Evolutionary conservation across 352 stramenopile species (phyloP).

Genomic region (Phytophthora fragariaefolia): DNA sequence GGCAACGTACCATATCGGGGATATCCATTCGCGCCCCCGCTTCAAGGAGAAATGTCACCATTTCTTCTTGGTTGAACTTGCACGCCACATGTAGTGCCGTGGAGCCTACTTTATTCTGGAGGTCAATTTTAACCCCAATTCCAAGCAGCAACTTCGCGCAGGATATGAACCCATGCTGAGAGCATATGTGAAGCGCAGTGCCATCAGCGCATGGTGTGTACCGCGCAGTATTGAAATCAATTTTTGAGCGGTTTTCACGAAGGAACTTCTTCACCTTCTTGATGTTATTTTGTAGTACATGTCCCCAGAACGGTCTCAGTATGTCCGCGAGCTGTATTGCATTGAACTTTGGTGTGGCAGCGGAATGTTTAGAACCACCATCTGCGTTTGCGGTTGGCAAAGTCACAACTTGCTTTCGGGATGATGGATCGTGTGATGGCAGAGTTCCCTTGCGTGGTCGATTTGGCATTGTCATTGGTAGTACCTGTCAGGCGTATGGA

Average conservation of each 20-base stretch:
- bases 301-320: constrained; percentile 61
- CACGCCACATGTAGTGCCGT: constrained; percentile 66
- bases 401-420: constrained; percentile 1
- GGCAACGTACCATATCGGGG: constrained; percentile 50
- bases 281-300: constrained; percentile 56
- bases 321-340: constrained; percentile 46
- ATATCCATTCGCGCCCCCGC: constrained; percentile 47
- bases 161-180: constrained; percentile 51
- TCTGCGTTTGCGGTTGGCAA: not conserved
- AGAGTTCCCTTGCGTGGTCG: constrained; percentile 8
- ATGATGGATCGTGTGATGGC: constrained; percentile 1
- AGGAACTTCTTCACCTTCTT: constrained; percentile 54
- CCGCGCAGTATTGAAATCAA: constrained; percentile 49
- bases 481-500: no score
- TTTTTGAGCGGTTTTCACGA: constrained; percentile 37
- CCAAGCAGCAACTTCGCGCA: constrained; percentile 52
- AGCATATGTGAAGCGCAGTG: constrained; percentile 61
- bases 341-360: constrained; percentile 40
- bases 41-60: constrained; percentile 50
- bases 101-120: constrained; percentile 66
- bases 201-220: constrained; percentile 52
- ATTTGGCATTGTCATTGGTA: constrained; percentile 25
- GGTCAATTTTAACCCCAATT: constrained; percentile 37
- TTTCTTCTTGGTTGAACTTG: constrained; percentile 47
- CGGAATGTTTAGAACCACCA: not conserved